Base-by-base conservation (phyloP, 2,329 filamentous ascomycete genomes). In the Cordyceps fumosorosea region DNA sequence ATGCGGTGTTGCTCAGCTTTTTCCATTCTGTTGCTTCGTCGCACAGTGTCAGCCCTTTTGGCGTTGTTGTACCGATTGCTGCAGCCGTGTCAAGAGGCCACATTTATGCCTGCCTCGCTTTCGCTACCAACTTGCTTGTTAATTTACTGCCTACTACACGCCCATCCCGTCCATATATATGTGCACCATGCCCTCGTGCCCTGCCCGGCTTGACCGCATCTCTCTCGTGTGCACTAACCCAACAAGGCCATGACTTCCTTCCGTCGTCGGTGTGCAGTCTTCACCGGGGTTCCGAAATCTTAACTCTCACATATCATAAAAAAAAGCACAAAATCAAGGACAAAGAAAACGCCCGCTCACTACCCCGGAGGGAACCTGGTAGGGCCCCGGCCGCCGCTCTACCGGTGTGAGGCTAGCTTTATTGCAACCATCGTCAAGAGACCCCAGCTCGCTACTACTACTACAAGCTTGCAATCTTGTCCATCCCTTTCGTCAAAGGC, bases 201-300 rank as follows among this genome's bases (percentile, higher is more conserved):
- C 57, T n/a, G 29, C 40, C 58, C 42, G 37, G 58, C 58, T 54
- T 60, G 58, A 60, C 58, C 58, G 58, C 58, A 60, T 54, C 51
- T 60, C 51, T 34, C 50, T 45, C 18, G 52, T 32, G 12, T 32
- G 50, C 58, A 60, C 51, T 54, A 47, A 20, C 48, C 29, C 20
- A 55, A 60, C 51, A 54, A 55, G 40, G 58, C 42, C 29, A 40
- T 20, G 14, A 48, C 50, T 54, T 50, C 50, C 51, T 55, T 14
- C 20, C 34, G 37, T 50, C 22, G 51, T 54, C 50, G 51, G 26
- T 54, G 47, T 60, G 24, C 22, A 40, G 37, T 55, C n/a, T 52
- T 60, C 42, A 48, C 51, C 50, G 40, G 54, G 50, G 22, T 34
- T 60, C 12, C 18, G 7, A 55, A 37, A 37, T 48, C 50, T 29